A percentile compares a stretch with the other conserved stretches of the same genome.
These are phyloP conservation scores for Termitomyces sp. DNA, from an alignment of 768 basidiomycete genomes.

Conservation along the genomic window DNA sequence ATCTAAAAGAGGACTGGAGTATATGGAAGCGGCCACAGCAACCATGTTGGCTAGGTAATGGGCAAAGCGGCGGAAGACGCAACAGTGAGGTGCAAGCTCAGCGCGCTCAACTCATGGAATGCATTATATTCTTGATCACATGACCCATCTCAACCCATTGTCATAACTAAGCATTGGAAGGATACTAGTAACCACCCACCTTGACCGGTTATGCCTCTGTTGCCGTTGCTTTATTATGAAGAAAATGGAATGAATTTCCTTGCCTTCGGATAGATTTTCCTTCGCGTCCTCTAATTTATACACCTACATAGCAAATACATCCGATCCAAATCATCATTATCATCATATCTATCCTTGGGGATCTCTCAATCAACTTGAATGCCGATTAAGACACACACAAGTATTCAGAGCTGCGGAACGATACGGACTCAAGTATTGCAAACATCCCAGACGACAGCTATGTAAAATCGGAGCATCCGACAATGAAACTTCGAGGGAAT, in stretches of 20 bases:
- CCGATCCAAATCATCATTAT: not conserved
- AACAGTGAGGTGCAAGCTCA: slow-evolving; percentile 8
- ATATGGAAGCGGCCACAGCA: slow-evolving; percentile 25
- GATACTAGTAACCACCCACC: no score
- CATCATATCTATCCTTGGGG: no score
- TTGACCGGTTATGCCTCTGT: not conserved
- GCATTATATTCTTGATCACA: slow-evolving; percentile 11
- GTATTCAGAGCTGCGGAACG: no score
- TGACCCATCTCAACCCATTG: not conserved
- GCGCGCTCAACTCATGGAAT: not conserved
- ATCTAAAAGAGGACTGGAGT: slow-evolving; percentile 16
- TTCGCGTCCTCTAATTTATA: not conserved
- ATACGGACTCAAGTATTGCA: no score
- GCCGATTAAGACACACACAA: not conserved
- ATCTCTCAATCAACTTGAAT: not conserved
- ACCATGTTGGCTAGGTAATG: slow-evolving; percentile 19
- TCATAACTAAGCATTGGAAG: no score
- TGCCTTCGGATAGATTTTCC: not conserved
- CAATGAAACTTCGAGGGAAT: not conserved
- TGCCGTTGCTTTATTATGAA: not conserved
- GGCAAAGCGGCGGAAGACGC: slow-evolving; percentile 6
- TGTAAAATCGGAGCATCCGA: not conserved
- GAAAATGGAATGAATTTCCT: not conserved
- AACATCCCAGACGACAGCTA: not conserved
- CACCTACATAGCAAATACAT: not conserved